A percentile compares a stretch with the other conserved stretches of the same genome.
Conservation (phyloP, 148 eudicot species). For the Camellia sinensis region DNA sequence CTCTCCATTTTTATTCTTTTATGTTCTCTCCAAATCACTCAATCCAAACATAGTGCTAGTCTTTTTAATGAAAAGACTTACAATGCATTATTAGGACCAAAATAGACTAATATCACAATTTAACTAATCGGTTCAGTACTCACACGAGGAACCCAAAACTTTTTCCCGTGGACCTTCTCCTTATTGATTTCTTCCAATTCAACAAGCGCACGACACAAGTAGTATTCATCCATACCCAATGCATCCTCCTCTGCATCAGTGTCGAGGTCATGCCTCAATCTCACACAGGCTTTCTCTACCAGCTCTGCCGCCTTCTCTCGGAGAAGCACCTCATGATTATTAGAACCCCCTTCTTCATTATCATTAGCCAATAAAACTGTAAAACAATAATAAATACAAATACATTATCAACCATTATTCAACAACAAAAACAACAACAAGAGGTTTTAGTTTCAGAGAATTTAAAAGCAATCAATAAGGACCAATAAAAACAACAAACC, state of each 20-base stretch:
- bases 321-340: neutral
- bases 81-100: neutral
- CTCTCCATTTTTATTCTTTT: no score
- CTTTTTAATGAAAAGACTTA: no score
- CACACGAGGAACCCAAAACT: conserved; percentile 1
- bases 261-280: neutral
- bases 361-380: conserved; percentile 3
- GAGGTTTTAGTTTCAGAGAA: no score
- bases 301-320: neutral
- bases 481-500: neutral
- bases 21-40: no score
- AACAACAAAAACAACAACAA: no score
- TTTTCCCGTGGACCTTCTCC: neutral
- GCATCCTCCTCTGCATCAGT: neutral
- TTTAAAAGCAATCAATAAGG: neutral
- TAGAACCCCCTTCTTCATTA: neutral
- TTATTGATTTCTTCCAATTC: neutral
- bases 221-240: conserved; percentile 7
- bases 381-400: neutral
- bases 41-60: no score
- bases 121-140: neutral
- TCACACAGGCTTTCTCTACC: neutral
- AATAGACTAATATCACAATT: neutral
- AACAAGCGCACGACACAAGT: neutral
- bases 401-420: no score